Conservation (phyloP, 495 filamentous ascomycete genomes). For the Trichoderma orchidacearum region DNA sequence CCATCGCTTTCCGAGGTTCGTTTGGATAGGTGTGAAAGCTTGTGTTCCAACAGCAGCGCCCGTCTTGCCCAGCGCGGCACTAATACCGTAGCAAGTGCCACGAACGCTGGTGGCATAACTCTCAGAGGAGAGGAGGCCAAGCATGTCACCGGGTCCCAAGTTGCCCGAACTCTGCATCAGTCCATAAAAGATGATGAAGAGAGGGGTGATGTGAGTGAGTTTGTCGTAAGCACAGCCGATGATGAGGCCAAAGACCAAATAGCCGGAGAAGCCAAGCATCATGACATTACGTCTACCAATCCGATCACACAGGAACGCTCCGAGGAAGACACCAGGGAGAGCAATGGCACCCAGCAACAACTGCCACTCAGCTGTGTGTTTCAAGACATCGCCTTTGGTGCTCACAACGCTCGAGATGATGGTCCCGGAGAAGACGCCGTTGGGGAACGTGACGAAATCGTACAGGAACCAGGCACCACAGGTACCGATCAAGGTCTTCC, state of each 20-base stretch:
- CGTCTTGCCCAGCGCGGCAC: slow-evolving; percentile 38
- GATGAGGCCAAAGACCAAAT: slow-evolving; percentile 37
- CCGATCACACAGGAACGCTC: slow-evolving; percentile 30
- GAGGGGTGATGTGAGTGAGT: slow-evolving; percentile 33
- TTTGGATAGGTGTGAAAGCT: slow-evolving; percentile 30
- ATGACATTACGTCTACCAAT: slow-evolving; percentile 37
- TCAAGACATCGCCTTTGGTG: neutral
- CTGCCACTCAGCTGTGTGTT: slow-evolving; percentile 24
- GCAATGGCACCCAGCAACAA: slow-evolving; percentile 31
- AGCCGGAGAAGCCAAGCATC: slow-evolving; percentile 41
- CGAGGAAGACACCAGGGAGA: slow-evolving; percentile 36
- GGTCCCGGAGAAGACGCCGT: slow-evolving; percentile 32
- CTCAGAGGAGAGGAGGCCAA: slow-evolving; percentile 35
- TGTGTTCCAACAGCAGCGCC: slow-evolving; percentile 40
- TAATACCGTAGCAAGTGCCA: slow-evolving; percentile 36
- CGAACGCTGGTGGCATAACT: slow-evolving; percentile 36
- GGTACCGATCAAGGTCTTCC: slow-evolving; percentile 31
- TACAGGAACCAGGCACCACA: slow-evolving; percentile 36
- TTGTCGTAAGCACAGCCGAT: slow-evolving; percentile 34
- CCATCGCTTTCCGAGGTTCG: slow-evolving; percentile 29
- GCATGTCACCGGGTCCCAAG: slow-evolving; percentile 37
- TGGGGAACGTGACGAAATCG: slow-evolving; percentile 31
- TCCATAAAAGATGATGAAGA: slow-evolving; percentile 42
- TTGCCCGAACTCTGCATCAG: slow-evolving; percentile 39
- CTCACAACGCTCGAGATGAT: slow-evolving; percentile 22